These are phyloP conservation scores for Cadophora gregata DNA, from an alignment of 2,329 filamentous ascomycete genomes.

Conservation along the genomic window DNA sequence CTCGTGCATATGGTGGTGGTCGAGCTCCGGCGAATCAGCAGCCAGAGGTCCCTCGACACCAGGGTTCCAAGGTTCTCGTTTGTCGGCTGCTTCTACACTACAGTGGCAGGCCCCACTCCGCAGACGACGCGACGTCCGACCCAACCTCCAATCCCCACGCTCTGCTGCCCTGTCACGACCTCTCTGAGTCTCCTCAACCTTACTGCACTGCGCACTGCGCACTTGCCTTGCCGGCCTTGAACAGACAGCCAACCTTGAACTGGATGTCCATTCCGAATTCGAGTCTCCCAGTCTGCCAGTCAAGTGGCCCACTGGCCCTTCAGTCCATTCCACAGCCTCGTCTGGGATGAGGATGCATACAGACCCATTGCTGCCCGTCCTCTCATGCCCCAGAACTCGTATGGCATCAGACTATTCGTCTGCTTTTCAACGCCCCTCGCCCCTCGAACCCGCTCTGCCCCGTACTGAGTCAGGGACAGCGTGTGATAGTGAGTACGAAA, in stretches of 20 bases:
- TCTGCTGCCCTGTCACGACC: not conserved
- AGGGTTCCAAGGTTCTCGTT: no score
- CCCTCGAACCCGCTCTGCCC: slow-evolving; percentile 6
- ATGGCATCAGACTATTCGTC: slow-evolving; percentile 4
- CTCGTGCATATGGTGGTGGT: slow-evolving; percentile 11
- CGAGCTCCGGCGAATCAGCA: slow-evolving; percentile 4
- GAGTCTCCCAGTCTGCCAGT: slow-evolving; percentile 1
- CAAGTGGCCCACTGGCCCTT: no score
- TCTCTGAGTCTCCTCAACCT: not conserved
- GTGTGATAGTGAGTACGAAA: slow-evolving; percentile 4
- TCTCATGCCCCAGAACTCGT: slow-evolving; percentile 10
- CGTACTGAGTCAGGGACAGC: slow-evolving; percentile 8
- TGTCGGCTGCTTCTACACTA: slow-evolving; percentile 21
- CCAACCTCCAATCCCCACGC: slow-evolving; percentile 9
- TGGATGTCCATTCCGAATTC: not conserved
- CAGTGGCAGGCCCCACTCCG: slow-evolving; percentile 1
- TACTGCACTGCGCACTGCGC: no score
- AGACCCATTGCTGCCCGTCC: slow-evolving; percentile 7
- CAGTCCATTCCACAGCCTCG: slow-evolving; percentile 9
- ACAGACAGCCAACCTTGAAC: not conserved
- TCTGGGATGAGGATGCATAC: not conserved
- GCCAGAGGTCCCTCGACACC: slow-evolving; percentile 11
- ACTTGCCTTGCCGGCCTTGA: no score
- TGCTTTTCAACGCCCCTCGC: not conserved
- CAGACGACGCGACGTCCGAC: slow-evolving; percentile 10